phyloP scores from a whole-genome alignment of 139 green algal species.

The Coelastrella sp. region DNA sequence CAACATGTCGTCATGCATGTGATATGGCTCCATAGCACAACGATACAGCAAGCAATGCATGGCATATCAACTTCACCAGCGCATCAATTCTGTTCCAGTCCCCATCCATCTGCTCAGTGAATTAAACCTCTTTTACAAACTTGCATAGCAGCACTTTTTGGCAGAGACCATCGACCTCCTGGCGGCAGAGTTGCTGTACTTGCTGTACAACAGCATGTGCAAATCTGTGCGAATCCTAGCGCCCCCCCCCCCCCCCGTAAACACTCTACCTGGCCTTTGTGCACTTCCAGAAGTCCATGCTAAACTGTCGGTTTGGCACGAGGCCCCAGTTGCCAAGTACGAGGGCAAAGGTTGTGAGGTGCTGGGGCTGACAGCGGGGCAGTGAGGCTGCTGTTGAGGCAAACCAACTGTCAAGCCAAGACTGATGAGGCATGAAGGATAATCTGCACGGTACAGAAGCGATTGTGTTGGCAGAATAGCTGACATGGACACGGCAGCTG shows the following conservation, averaged over 20 bases:
- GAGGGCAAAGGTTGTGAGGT: constrained; percentile 29
- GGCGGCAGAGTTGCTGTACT: not conserved
- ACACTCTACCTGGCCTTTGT: constrained; percentile 13
- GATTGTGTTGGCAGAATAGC: not conserved
- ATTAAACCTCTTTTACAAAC: no score
- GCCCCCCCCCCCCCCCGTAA: not conserved
- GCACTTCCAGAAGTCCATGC: constrained; percentile 12
- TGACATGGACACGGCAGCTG: not conserved
- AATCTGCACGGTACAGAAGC: not conserved
- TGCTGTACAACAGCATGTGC: not conserved
- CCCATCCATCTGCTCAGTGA: no score
- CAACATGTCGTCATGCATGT: not conserved
- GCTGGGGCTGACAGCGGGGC: constrained; percentile 33
- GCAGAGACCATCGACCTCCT: no score
- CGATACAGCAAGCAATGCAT: no score
- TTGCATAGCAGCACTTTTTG: no score
- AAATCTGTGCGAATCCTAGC: not conserved
- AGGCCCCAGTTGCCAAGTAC: constrained; percentile 29
- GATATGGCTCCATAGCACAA: no score
- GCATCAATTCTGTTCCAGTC: no score
- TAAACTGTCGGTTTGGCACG: not conserved
- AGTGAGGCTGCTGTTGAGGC: constrained; percentile 4
- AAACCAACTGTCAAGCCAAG: constrained; percentile 23
- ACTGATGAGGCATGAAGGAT: not conserved
- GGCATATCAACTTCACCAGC: no score